Evolutionary conservation across 2,329 filamentous ascomycete genomes (phyloP), one percentile per base, ranked within the genome.

Genomic region (Phoma sp.): DNA sequence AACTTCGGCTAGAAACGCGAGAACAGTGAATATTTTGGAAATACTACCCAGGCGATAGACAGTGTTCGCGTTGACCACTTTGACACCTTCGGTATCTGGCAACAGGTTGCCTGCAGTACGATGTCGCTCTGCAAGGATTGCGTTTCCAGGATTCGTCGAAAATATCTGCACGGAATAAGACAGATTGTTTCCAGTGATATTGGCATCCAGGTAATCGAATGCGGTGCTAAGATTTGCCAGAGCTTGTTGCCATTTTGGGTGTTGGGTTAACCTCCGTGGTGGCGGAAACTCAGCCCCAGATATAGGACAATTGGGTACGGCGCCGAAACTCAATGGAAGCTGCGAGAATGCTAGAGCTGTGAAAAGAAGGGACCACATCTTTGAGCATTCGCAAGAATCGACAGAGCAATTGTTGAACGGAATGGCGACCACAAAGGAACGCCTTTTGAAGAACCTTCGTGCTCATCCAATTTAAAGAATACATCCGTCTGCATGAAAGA

Each of bases 11-110:
- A 80, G 62, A 2, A 73, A 74, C 0, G 74, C 72, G 33, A 76
- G 71, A 17, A 77, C 74, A 0, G 76, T 76, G 50, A 78, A 65
- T 3, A 76, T 65, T 43, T 78, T 80, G 6, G 71, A 72, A 33
- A 77, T 62, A 54, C 76, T 80, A 1, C 77, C 78, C 8, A 80
- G 61, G 10, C 77, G 74, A 60, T 78, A 80, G 15, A 81, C 77
- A 43, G 73, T 76, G 55, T 80, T 62, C 17, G 67, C 74, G 56
- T 79, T 73, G 2, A 62, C 60, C 24, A 41, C 19, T 31, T 46
- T 64, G 36, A 66, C 64, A 6, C 63, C 64, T 12, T 60, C 51
- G 4, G 64, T 64, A 27, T 66, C 45, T 3, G 24, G 25, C 6
- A 59, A 58, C 7, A 69, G 21, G 25, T 64, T 52, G n/a, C 46